phyloP scores from a whole-genome alignment of 164 flowering plant species.

The Santalum album region DNA sequence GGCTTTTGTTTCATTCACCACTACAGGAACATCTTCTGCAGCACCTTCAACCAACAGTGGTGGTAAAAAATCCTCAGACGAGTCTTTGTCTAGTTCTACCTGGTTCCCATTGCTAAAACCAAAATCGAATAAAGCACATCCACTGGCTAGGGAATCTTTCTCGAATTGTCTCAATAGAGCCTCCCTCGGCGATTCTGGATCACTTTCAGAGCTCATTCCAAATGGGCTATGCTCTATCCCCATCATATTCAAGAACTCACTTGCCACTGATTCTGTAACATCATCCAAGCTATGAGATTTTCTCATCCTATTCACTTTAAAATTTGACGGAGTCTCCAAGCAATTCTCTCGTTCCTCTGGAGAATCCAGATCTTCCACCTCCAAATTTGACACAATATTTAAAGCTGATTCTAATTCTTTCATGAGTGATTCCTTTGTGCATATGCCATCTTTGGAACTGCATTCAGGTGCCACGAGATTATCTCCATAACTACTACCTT shows the following conservation, averaged over 20 bases:
- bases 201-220: conserved; percentile 64
- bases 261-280: conserved; percentile 56
- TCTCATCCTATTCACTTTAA: conserved; percentile 21
- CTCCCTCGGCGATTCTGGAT: conserved; percentile 89
- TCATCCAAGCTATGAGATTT: conserved; percentile 63
- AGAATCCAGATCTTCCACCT: conserved; percentile 30
- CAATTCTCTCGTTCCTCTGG: conserved; percentile 25
- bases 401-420: conserved; percentile 40
- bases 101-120: conserved; percentile 22
- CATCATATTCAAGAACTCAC: conserved; percentile 73
- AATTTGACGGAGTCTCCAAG: conserved; percentile 21
- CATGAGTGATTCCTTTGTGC: neutral
- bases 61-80: conserved; percentile 32
- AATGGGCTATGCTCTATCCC: conserved; percentile 74
- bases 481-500: neutral
- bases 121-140: conserved; percentile 49
- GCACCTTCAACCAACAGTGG: conserved; percentile 32
- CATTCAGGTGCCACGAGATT: neutral
- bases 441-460: neutral
- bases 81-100: conserved; percentile 18
- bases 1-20: conserved; percentile 42
- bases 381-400: conserved; percentile 27
- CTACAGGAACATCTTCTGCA: conserved; percentile 20
- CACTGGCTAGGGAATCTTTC: conserved; percentile 55
- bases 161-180: conserved; percentile 82